Conservation (phyloP, 1,284 basidiomycete species). For the Pseudozyma pruni region DNA sequence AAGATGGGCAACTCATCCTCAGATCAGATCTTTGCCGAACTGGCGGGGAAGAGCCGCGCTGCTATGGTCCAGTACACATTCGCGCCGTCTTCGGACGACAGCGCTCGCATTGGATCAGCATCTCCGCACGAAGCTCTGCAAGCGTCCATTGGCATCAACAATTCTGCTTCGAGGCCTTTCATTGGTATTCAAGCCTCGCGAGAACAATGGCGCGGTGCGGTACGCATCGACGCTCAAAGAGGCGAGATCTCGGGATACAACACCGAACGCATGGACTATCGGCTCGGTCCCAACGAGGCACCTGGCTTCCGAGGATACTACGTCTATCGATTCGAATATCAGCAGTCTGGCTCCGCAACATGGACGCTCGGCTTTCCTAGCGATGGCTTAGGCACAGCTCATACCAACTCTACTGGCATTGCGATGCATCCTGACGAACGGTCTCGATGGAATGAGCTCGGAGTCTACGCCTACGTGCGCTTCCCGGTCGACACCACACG, state of each 20-base stretch:
- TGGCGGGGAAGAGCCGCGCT: conserved; percentile 81
- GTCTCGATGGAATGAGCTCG: conserved; percentile 67
- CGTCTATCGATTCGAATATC: conserved; percentile 76
- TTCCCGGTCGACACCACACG: conserved; percentile 70
- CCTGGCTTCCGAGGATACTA: conserved; percentile 77
- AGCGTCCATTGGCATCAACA: background rate
- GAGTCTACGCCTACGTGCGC: conserved; percentile 74
- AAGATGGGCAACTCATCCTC: conserved; percentile 73
- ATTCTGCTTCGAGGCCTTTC: conserved; percentile 70
- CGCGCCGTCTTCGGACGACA: background rate
- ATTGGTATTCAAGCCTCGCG: conserved; percentile 79
- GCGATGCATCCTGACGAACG: conserved; percentile 62
- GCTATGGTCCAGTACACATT: conserved; percentile 75
- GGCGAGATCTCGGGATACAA: conserved; percentile 78
- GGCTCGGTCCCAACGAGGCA: conserved; percentile 69
- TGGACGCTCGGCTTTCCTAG: conserved; percentile 19
- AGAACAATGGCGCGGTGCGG: conserved; percentile 74
- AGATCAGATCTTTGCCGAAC: conserved; percentile 70
- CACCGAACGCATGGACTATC: conserved; percentile 74
- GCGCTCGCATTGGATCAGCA: background rate
- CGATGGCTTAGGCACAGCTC: conserved; percentile 22
- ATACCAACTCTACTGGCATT: conserved; percentile 70
- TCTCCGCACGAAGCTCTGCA: background rate
- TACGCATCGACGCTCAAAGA: conserved; percentile 71
- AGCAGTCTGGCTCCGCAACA: too few species aligned